phyloP scores from a whole-genome alignment of 768 basidiomycete species.

The Lactarius pseudohatsudake region DNA sequence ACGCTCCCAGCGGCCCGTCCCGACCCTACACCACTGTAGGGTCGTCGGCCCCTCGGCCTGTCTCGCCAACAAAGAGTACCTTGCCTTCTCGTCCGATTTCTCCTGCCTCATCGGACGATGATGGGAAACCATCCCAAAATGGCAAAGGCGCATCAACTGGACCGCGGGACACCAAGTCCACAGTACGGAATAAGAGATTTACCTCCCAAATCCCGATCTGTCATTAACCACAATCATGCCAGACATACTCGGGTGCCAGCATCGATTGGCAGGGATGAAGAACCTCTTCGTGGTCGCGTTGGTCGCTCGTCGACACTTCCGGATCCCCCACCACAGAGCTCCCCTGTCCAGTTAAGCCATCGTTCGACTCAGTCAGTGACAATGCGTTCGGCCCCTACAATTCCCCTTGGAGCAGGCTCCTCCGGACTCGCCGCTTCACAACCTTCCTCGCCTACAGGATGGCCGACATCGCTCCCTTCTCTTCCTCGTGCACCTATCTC shows the following conservation, averaged over 20 bases:
- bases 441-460: slow-evolving; percentile 27
- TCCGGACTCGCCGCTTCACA: slow-evolving; percentile 21
- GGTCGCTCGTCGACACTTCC: slow-evolving; percentile 25
- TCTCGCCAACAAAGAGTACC: slow-evolving; percentile 15
- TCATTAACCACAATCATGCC: slow-evolving; percentile 21
- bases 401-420: slow-evolving; percentile 1
- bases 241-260: slow-evolving; percentile 20
- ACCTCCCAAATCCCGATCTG: slow-evolving; percentile 27
- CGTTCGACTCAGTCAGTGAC: slow-evolving; percentile 27
- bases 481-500: slow-evolving; percentile 24
- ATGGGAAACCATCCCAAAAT: slow-evolving; percentile 18
- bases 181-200: slow-evolving; percentile 31
- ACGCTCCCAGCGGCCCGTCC: slow-evolving; percentile 16
- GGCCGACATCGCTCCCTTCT: slow-evolving; percentile 21
- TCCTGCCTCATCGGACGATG: slow-evolving; percentile 24
- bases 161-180: slow-evolving; percentile 23
- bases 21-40: slow-evolving; percentile 8
- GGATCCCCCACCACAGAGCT: slow-evolving; percentile 14
- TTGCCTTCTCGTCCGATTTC: slow-evolving; percentile 24
- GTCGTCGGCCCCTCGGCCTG: slow-evolving; percentile 15
- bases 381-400: slow-evolving; percentile 8
- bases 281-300: slow-evolving; percentile 22
- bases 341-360: slow-evolving; percentile 7
- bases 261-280: slow-evolving; percentile 14
- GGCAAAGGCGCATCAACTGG: slow-evolving; percentile 14